Conservation (phyloP, 164 flowering plant genomes). For the Vitis amurensis region DNA sequence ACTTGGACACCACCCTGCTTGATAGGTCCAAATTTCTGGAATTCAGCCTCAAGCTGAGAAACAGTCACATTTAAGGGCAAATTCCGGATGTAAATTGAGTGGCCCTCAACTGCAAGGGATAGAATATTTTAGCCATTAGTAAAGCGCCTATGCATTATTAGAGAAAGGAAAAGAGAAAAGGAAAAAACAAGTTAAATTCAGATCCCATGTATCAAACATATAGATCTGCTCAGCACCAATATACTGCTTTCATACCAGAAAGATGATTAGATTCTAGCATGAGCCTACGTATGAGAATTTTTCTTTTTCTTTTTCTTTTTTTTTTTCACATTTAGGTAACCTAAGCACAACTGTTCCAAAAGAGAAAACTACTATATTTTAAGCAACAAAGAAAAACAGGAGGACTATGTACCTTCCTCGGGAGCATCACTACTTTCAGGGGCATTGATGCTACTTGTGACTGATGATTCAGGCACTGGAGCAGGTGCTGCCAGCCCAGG, state of each 20-base stretch:
- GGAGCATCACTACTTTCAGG: conserved; percentile 28
- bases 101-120: conserved; percentile 50
- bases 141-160: not conserved
- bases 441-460: conserved; percentile 19
- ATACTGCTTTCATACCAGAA: not conserved
- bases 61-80: conserved; percentile 51
- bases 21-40: conserved; percentile 75
- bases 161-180: not conserved
- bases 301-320: not conserved
- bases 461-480: conserved; percentile 38
- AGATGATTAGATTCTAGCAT: not conserved
- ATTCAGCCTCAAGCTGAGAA: conserved; percentile 59
- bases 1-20: conserved; percentile 83
- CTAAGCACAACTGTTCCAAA: not conserved
- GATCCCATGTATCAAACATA: conserved; percentile 3
- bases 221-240: not conserved
- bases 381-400: not conserved
- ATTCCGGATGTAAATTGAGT: conserved; percentile 67
- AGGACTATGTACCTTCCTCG: conserved; percentile 53
- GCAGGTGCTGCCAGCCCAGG: conserved; percentile 22
- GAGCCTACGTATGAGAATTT: not conserved
- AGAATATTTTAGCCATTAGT: not conserved
- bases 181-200: not conserved
- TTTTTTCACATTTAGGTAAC: not conserved
- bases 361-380: not conserved